Base-by-base conservation (phyloP, 139 green algal species). In the Chlorella sp. region DNA sequence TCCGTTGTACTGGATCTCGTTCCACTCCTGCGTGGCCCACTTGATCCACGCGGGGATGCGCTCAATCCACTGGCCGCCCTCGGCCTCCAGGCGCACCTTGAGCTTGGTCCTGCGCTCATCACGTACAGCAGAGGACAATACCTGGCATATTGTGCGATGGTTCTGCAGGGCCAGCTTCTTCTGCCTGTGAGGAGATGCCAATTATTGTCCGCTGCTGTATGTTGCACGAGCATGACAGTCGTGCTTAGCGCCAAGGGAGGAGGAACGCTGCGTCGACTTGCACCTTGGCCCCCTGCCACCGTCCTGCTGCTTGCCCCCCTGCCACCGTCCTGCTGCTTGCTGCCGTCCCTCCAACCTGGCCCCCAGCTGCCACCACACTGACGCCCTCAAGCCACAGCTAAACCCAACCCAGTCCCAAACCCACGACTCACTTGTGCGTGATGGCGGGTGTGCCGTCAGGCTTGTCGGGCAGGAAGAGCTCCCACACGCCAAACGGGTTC, bases 41-140 rank as follows among this genome's bases (percentile, higher is more conserved):
- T 94, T 95, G 88, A 97, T 95, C 91, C 91, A 98, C 17, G 93
- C 93, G 2, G 93, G 93, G 72, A 97, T 97, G 75, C 91, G 88
- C 76, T 97, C 93, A 34, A 88, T 81, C 89, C 89, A 96, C 70
- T 90, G 71, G 3, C 92, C 93, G 64, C 86, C 85, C 0, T 75
- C 74, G 2, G 83, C 89, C 89, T 97, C 88, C 63, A 97, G 51
- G 31, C 91, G 72, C 20, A 72, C 77, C 87, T 97, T 97, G 49
- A 97, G 70, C 85, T 93, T 94, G 71, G 77, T 87, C 83, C 92
- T 94, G 78, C 24, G 33, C 2, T 17, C 42, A 55, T 55, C n/a
- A n/a, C n/a, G n/a, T n/a, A n/a, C n/a, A n/a, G n/a, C n/a, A n/a
- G n/a, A n/a, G n/a, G n/a, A n/a, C n/a, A n/a, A n/a, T n/a, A n/a